Evolutionary conservation across 2,329 filamentous ascomycete genomes (phyloP).

Genomic region (Xylaria sp.): DNA sequence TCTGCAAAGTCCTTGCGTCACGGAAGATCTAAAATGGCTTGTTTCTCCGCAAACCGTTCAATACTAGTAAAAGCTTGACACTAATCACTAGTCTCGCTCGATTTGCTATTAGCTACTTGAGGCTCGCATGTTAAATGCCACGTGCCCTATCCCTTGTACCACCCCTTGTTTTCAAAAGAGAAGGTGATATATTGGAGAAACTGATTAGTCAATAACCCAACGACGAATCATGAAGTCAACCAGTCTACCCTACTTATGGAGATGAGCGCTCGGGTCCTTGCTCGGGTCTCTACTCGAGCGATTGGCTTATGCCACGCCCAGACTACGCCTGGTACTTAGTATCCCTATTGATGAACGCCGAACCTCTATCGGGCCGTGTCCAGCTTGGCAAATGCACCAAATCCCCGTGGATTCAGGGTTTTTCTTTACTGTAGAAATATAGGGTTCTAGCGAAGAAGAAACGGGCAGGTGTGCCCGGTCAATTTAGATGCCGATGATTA

Average conservation of each 20-base stretch:
- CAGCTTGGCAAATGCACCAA: neutral
- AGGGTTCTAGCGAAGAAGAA: too few relatives aligned
- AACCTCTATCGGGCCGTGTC: neutral
- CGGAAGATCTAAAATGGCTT: neutral
- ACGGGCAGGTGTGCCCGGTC: too few relatives aligned
- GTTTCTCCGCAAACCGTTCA: neutral
- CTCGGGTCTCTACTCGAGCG: too few relatives aligned
- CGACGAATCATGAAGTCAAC: neutral
- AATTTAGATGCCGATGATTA: too few relatives aligned
- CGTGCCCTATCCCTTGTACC: neutral
- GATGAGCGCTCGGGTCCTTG: too few relatives aligned
- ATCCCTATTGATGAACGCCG: neutral
- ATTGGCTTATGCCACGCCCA: too few relatives aligned
- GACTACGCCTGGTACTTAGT: too few relatives aligned
- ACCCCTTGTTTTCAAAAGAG: neutral
- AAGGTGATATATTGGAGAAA: neutral
- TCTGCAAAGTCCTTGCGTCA: neutral
- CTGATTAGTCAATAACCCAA: neutral
- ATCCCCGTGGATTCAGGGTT: neutral
- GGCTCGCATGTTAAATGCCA: neutral
- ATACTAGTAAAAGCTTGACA: neutral
- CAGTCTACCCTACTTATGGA: neutral
- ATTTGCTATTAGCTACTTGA: neutral
- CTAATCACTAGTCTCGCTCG: neutral
- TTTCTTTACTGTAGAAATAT: too few relatives aligned